Percentiles rank a stretch among this genome's conserved stretches.
Evolutionary conservation across 768 basidiomycete species (phyloP).

Genomic region (Xanthoconium purpureum): DNA sequence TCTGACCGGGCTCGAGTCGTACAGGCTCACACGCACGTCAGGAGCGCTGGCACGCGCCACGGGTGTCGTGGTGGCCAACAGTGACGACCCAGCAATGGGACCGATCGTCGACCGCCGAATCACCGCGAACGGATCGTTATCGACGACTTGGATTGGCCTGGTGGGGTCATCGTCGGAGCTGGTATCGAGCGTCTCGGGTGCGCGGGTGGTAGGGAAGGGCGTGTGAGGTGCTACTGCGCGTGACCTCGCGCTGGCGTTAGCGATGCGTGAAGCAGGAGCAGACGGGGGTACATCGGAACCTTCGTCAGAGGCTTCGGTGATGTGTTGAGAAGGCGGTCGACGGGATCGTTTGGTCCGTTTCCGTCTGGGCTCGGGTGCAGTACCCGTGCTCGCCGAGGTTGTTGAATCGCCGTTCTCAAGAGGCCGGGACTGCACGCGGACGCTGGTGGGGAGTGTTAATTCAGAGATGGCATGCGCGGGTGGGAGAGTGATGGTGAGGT

Average conservation of each 20-base stretch:
- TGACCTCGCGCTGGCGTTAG: neutral
- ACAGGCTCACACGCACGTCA: neutral
- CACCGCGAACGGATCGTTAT: slow-evolving; percentile 25
- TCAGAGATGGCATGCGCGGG: slow-evolving; percentile 30
- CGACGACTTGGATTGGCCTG: slow-evolving; percentile 22
- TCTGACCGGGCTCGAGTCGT: neutral
- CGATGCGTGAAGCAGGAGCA: neutral
- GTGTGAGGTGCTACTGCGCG: neutral
- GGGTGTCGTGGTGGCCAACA: neutral
- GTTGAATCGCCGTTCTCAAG: neutral
- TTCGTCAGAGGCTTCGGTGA: slow-evolving; percentile 25
- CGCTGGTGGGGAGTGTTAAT: slow-evolving; percentile 22
- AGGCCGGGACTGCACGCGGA: slow-evolving; percentile 1
- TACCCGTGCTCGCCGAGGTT: neutral
- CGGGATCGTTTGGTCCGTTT: slow-evolving; percentile 7
- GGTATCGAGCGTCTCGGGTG: slow-evolving; percentile 5
- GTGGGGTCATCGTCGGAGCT: slow-evolving; percentile 19
- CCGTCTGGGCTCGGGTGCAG: neutral
- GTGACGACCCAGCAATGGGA: neutral
- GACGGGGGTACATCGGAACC: slow-evolving; percentile 3
- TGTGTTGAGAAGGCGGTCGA: slow-evolving; percentile 25
- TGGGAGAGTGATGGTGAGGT: slow-evolving; percentile 22
- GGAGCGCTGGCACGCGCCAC: neutral
- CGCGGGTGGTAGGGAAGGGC: neutral
- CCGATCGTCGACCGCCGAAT: slow-evolving; percentile 13